phyloP scores from a whole-genome alignment of 352 stramenopile species.

The Globisporangium emineosum region DNA sequence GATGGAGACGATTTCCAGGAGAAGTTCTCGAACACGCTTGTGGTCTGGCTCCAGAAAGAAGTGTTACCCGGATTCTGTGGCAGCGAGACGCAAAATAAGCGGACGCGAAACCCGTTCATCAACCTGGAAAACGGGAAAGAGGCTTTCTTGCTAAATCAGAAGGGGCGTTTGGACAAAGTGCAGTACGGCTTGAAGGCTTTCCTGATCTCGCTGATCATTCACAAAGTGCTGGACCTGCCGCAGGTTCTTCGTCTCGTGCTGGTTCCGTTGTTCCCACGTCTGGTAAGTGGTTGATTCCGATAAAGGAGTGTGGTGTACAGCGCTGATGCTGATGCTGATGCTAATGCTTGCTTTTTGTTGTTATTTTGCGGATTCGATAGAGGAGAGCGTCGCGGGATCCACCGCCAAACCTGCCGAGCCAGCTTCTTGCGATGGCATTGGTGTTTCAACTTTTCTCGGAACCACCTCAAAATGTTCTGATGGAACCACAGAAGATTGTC shows the following conservation, averaged over 20 bases:
- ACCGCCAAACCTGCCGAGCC: slow-evolving; percentile 70
- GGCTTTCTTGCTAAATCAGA: slow-evolving; percentile 78
- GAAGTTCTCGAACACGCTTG: slow-evolving; percentile 81
- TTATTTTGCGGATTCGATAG: slow-evolving; percentile 21
- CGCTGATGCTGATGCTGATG: neutral
- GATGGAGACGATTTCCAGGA: slow-evolving; percentile 83
- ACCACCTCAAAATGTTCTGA: slow-evolving; percentile 70
- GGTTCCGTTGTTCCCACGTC: slow-evolving; percentile 73
- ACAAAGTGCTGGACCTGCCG: slow-evolving; percentile 83
- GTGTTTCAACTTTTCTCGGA: slow-evolving; percentile 86
- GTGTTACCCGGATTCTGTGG: slow-evolving; percentile 79
- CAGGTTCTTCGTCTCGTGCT: slow-evolving; percentile 84
- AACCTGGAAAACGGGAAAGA: slow-evolving; percentile 80
- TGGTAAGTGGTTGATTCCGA: slow-evolving; percentile 28
- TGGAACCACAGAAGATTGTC: slow-evolving; percentile 75
- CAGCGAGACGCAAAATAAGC: slow-evolving; percentile 63
- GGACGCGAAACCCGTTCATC: slow-evolving; percentile 81
- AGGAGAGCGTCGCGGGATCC: slow-evolving; percentile 66
- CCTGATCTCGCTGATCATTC: slow-evolving; percentile 72
- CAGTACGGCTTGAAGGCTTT: slow-evolving; percentile 88
- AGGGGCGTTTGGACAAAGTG: slow-evolving; percentile 75
- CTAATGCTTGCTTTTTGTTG: neutral
- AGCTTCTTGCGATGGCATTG: slow-evolving; percentile 80
- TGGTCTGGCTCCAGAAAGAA: slow-evolving; percentile 86
- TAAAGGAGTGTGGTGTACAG: too few species aligned